A percentile compares a stretch with the other conserved stretches of the same genome.
Evolutionary conservation across 305 asterid species (phyloP).

Genomic region (Fraxinus albicans): DNA sequence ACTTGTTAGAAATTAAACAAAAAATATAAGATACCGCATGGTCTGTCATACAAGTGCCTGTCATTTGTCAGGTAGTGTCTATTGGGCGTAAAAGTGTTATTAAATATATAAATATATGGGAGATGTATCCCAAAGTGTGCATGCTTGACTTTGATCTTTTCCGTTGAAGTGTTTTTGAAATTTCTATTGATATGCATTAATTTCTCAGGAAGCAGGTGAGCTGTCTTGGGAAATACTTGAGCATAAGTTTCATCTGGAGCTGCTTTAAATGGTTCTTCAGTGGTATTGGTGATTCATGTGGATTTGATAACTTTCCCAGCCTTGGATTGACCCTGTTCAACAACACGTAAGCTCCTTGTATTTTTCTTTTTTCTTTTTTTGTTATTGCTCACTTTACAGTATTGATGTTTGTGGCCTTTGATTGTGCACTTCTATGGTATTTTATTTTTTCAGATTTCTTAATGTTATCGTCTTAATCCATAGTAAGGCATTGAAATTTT

Average conservation of each 20-base stretch:
- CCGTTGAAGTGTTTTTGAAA: neutral
- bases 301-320: conserved; percentile 90
- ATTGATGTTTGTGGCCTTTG: neutral
- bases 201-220: conserved; percentile 75
- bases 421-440: neutral
- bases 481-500: neutral
- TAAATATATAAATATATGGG: neutral
- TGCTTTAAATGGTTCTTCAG: conserved; percentile 97
- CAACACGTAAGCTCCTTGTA: conserved; percentile 58
- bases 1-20: no score
- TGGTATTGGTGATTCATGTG: conserved; percentile 91
- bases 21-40: neutral
- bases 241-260: conserved; percentile 93
- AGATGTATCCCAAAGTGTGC: neutral
- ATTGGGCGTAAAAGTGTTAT: neutral
- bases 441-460: neutral
- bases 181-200: neutral
- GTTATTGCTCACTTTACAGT: neutral
- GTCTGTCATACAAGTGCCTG: neutral
- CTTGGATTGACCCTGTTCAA: conserved; percentile 76
- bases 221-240: conserved; percentile 79
- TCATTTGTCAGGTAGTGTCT: neutral
- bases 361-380: neutral
- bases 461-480: neutral
- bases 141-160: neutral